phyloP scores from a whole-genome alignment of 2,329 filamentous ascomycete species.

The Colletotrichum sp. region DNA sequence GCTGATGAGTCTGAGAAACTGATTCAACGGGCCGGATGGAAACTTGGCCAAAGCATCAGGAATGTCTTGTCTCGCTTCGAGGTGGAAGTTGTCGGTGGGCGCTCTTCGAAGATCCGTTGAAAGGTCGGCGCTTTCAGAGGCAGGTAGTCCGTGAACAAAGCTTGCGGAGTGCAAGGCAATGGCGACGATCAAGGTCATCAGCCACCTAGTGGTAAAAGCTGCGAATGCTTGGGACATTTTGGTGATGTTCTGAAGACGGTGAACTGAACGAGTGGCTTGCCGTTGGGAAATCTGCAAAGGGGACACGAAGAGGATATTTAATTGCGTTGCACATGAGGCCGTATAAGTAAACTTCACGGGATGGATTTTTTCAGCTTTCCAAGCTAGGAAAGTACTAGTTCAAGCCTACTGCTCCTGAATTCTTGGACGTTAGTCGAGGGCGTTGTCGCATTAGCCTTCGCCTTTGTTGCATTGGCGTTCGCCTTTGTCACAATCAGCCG shows the following conservation, averaged over 20 bases:
- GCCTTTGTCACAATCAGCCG: background rate
- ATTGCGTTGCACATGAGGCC: background rate
- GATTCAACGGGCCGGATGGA: slow-evolving; percentile 5
- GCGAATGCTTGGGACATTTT: background rate
- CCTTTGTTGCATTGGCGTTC: background rate
- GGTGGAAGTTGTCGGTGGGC: background rate
- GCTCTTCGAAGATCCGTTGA: background rate
- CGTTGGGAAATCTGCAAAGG: background rate
- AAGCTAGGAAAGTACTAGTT: background rate
- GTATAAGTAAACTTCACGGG: background rate
- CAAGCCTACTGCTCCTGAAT: background rate
- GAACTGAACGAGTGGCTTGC: background rate
- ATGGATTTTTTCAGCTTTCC: background rate
- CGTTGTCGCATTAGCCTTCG: background rate
- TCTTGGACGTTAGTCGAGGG: background rate
- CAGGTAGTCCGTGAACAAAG: background rate
- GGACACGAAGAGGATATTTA: background rate
- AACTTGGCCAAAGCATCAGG: slow-evolving; percentile 6
- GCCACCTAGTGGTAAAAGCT: background rate
- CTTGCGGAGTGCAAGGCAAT: background rate
- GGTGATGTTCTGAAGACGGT: background rate
- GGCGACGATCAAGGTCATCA: background rate
- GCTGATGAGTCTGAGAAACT: slow-evolving; percentile 10
- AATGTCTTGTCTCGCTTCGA: background rate
- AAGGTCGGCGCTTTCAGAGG: background rate